These are phyloP conservation scores for Cladorrhinum sp. DNA, from an alignment of 2,329 filamentous ascomycete genomes.

Conservation along the genomic window DNA sequence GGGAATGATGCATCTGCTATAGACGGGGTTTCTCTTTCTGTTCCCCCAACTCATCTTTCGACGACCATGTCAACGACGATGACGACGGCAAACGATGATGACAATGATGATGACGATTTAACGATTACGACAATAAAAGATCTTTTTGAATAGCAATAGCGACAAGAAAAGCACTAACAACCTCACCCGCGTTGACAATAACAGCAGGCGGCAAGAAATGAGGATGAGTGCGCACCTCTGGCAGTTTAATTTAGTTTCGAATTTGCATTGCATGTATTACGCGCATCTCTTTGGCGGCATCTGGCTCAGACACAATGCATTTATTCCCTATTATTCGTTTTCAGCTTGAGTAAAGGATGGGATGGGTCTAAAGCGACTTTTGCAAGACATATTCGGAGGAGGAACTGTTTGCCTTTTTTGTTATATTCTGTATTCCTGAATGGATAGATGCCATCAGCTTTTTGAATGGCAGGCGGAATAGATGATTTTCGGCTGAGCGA, in stretches of 20 bases:
- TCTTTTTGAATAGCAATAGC: constrained; percentile 1
- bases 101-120: constrained; percentile 13
- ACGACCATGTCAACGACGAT: constrained; percentile 7
- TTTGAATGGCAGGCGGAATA: no score
- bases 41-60: neutral
- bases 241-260: neutral
- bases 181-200: neutral
- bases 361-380: neutral
- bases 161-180: neutral
- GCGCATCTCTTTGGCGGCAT: neutral
- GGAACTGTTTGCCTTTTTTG: no score
- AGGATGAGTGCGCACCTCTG: neutral
- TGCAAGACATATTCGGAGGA: no score
- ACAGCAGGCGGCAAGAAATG: neutral
- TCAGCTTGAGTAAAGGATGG: no score
- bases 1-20: neutral
- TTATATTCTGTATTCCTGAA: neutral
- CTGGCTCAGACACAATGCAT: neutral
- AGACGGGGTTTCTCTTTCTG: neutral
- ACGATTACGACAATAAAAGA: constrained; percentile 4
- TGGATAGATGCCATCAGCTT: no score
- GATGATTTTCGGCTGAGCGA: neutral
- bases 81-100: constrained; percentile 10
- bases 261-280: neutral
- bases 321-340: neutral